Evolutionary conservation across 75 land plant genomes (phyloP), one percentile per base, ranked within the genome.

Genomic region (Sequoia sempervirens): DNA sequence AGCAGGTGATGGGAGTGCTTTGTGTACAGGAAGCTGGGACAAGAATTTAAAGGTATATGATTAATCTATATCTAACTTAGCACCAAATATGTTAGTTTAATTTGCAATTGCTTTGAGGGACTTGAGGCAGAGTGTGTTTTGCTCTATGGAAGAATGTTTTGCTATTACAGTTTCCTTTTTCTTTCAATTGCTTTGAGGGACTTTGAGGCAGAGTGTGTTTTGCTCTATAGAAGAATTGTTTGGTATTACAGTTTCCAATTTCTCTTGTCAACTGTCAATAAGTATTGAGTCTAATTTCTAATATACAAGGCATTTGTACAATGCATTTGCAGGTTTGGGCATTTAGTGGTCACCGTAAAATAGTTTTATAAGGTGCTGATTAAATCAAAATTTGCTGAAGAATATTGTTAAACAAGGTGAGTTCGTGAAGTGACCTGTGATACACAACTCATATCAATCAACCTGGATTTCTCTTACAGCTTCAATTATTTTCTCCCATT

Each of bases 1-100:
- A 69, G 88, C 99, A 41, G 86, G 93, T 70, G 99, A 98, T 92
- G 99, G 99, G 75, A 94, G 95, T 91, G 99, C 99, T 54, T 90
- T 98, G 46, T 96, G 99, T 87, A 96, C 99, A 46, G 99, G 99
- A 82, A 98, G 99, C 87, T 96, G 91, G 91, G 99, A 98, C 88
- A 86, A 87, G 84, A 93, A 90, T 73, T 92, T 98, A 15, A 98
- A 96, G 99, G 99, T 94, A 46, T 81, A 87, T 85, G 30, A 18
- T 41, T 37, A 50, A 3, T 72, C 18, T 37, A 52, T 50, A 64
- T 36, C 43, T 52, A 81, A 78, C 18, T 20, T 20, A 12, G 46
- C 45, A 78, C 26, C 34, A 38, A 78, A 9, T 23, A 11, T 26
- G 12, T 26, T 76, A 43, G 47, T 41, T 41, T 15, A 23, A 8